A percentile compares a stretch with the other conserved stretches of the same genome.
phyloP scores from a whole-genome alignment of 169 alveolate species.

The Miamiensis avidus region DNA sequence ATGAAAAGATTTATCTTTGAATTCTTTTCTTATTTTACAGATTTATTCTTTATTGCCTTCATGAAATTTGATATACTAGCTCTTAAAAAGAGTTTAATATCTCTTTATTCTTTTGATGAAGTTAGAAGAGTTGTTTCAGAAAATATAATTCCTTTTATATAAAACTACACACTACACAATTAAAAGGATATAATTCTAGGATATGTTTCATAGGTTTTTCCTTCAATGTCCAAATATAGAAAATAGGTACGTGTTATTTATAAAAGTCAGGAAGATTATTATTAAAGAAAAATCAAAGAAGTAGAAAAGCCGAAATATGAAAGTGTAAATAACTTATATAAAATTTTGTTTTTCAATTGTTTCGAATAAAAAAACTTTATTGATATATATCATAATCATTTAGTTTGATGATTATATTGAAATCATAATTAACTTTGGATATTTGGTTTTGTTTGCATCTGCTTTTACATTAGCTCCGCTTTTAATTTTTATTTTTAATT shows the following conservation, averaged over 20 bases:
- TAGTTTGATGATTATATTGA: constrained; percentile 46
- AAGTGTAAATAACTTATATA: not conserved
- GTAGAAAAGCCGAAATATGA: constrained; percentile 35
- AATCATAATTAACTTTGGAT: constrained; percentile 42
- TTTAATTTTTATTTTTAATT: constrained; percentile 12
- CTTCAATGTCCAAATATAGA: not conserved
- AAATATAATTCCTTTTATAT: constrained; percentile 29
- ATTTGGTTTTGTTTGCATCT: constrained; percentile 33
- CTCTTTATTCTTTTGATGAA: constrained; percentile 39
- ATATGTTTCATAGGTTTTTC: not conserved
- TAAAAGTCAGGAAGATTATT: not conserved
- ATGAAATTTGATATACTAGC: constrained; percentile 27
- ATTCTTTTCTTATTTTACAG: constrained; percentile 31
- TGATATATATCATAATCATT: too few relatives aligned
- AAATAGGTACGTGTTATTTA: not conserved
- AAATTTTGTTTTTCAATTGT: too few relatives aligned
- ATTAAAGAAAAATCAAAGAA: constrained; percentile 13
- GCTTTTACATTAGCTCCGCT: constrained; percentile 35
- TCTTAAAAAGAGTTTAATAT: constrained; percentile 21
- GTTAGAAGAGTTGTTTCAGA: constrained; percentile 38
- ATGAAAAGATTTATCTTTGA: constrained; percentile 39
- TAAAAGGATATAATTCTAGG: not conserved
- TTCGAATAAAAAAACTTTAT: too few relatives aligned
- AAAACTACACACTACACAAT: constrained; percentile 14
- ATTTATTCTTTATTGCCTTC: constrained; percentile 45